Evolutionary conservation across 148 eudicot species (phyloP).

Genomic region (Rhododendron williamsianum): DNA sequence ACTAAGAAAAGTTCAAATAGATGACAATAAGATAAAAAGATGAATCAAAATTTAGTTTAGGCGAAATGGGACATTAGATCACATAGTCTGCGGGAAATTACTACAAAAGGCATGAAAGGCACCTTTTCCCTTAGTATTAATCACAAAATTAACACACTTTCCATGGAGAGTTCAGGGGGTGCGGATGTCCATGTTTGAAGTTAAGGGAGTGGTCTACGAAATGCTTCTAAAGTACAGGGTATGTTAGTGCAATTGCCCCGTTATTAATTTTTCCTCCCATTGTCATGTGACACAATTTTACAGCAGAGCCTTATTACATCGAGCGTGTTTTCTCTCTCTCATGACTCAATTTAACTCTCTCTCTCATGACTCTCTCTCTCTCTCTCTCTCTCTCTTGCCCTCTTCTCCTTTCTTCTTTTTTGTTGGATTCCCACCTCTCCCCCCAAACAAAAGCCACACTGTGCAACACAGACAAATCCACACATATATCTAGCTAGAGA

Average conservation of each 20-base stretch:
- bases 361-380: neutral
- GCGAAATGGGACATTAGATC: neutral
- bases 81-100: too few relatives aligned
- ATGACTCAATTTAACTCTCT: neutral
- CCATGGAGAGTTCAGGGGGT: neutral
- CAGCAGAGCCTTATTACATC: neutral
- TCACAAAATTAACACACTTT: neutral
- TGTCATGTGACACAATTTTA: neutral
- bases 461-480: neutral
- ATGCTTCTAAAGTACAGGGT: neutral
- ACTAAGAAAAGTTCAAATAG: too few relatives aligned
- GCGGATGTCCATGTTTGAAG: neutral
- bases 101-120: neutral
- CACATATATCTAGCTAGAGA: neutral
- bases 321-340: neutral
- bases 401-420: neutral
- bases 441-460: neutral
- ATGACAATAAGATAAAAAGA: too few relatives aligned
- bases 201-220: neutral
- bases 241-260: neutral
- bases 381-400: neutral
- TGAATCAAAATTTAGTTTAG: too few relatives aligned
- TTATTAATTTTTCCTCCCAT: neutral
- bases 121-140: neutral
- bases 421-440: neutral